These are phyloP conservation scores for Serendipita sp. DNA, from an alignment of 768 basidiomycete species.

Conservation along the genomic window DNA sequence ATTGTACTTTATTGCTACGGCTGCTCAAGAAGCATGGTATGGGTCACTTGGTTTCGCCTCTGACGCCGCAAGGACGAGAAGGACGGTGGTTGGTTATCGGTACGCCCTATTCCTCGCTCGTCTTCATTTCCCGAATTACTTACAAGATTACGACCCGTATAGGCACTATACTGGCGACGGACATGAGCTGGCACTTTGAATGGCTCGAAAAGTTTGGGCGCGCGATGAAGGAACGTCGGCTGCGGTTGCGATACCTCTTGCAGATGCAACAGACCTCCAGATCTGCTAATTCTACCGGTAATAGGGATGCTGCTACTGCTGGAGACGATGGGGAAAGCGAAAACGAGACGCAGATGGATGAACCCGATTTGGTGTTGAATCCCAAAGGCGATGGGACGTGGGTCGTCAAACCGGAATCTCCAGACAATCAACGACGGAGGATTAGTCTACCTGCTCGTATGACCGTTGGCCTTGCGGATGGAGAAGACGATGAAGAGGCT, in stretches of 20 bases:
- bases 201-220: conserved; percentile 57
- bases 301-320: conserved; percentile 1
- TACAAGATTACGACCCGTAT: background rate
- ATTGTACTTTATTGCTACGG: conserved; percentile 62
- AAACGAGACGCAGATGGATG: background rate
- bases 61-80: background rate
- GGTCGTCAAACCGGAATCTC: background rate
- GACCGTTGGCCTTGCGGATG: background rate
- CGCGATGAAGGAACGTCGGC: conserved; percentile 22
- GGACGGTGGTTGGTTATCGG: conserved; percentile 6
- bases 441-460: background rate
- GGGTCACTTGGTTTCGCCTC: conserved; percentile 20
- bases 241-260: conserved; percentile 15
- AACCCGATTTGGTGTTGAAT: background rate
- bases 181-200: conserved; percentile 78
- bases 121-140: background rate
- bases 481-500: background rate
- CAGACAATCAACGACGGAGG: background rate
- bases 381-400: background rate
- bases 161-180: conserved; percentile 69
- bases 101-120: background rate
- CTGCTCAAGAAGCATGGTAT: conserved; percentile 71
- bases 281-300: background rate
- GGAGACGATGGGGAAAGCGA: conserved; percentile 6
- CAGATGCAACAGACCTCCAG: background rate